Evolutionary conservation across 768 basidiomycete species (phyloP).

Genomic region (Boletus vinaceobasis): DNA sequence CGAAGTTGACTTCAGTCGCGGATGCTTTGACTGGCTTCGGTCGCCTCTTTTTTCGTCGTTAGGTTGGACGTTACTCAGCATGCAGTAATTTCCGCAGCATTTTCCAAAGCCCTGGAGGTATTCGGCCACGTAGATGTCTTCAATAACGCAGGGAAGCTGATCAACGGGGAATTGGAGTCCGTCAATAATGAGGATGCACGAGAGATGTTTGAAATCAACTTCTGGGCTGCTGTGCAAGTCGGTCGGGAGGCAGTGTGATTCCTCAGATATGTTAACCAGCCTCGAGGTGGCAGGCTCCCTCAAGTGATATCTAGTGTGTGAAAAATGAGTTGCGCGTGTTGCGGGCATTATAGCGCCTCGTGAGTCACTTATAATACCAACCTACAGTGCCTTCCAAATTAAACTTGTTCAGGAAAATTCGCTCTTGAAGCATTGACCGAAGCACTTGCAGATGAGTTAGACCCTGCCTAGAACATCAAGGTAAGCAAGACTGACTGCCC

Average conservation of each 20-base stretch:
- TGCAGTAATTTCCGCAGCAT: constrained; percentile 26
- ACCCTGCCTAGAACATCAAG: constrained; percentile 21
- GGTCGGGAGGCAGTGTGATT: constrained; percentile 30
- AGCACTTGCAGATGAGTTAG: constrained; percentile 9
- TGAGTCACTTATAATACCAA: constrained; percentile 1
- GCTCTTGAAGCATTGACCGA: constrained; percentile 31
- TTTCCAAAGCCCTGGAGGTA: constrained; percentile 23
- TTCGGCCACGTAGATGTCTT: constrained; percentile 38
- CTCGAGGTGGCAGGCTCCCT: constrained; percentile 33
- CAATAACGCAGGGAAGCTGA: constrained; percentile 34
- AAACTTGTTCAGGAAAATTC: constrained; percentile 7
- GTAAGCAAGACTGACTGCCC: not conserved
- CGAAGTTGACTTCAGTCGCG: constrained; percentile 31
- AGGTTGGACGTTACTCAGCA: constrained; percentile 31
- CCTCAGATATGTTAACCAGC: constrained; percentile 37
- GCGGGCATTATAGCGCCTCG: constrained; percentile 28
- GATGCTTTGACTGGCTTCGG: constrained; percentile 42
- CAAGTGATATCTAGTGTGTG: constrained; percentile 33
- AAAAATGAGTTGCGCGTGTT: constrained; percentile 3
- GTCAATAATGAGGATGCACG: constrained; percentile 31
- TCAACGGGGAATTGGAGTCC: constrained; percentile 34
- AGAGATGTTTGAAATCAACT: constrained; percentile 37
- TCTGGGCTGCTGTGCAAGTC: constrained; percentile 31
- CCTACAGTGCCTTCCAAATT: not conserved
- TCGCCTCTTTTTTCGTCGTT: constrained; percentile 24